Evolutionary conservation across 177 flowering plant genomes (phyloP).

Genomic region (Telopea speciosissima): DNA sequence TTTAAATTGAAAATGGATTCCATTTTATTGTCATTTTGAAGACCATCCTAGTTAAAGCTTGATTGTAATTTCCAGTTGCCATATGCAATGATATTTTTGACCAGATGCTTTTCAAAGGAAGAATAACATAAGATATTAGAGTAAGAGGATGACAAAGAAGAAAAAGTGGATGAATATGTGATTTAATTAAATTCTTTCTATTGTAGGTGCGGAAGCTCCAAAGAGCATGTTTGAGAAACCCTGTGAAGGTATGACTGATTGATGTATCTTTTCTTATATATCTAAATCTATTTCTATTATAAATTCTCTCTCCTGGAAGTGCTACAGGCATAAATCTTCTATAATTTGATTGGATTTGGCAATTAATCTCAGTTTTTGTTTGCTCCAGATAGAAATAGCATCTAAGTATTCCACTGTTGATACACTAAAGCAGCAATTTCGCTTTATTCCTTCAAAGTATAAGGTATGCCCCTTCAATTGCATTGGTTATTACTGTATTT

Average conservation of each 20-base stretch:
- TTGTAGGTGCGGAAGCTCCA: conserved; percentile 66
- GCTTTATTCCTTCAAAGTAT: conserved; percentile 71
- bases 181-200: no score
- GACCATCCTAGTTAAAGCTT: no score
- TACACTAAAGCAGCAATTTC: conserved; percentile 74
- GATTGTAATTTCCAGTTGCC: no score
- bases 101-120: no score
- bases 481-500: no score
- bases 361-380: neutral
- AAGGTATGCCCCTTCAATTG: conserved; percentile 41
- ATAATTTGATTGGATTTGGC: neutral
- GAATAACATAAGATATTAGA: no score
- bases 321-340: neutral
- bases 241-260: conserved; percentile 59
- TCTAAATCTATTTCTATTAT: no score
- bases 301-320: neutral
- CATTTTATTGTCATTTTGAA: no score
- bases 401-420: conserved; percentile 91
- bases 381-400: conserved; percentile 77
- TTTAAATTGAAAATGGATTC: no score
- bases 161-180: no score
- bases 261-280: neutral
- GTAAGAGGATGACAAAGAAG: no score
- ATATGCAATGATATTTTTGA: no score
- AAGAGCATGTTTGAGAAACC: conserved; percentile 81